A percentile compares a stretch with the other conserved stretches of the same genome.
Evolutionary conservation across 306 rosid species (phyloP).

Genomic region (Fagus sylvatica): DNA sequence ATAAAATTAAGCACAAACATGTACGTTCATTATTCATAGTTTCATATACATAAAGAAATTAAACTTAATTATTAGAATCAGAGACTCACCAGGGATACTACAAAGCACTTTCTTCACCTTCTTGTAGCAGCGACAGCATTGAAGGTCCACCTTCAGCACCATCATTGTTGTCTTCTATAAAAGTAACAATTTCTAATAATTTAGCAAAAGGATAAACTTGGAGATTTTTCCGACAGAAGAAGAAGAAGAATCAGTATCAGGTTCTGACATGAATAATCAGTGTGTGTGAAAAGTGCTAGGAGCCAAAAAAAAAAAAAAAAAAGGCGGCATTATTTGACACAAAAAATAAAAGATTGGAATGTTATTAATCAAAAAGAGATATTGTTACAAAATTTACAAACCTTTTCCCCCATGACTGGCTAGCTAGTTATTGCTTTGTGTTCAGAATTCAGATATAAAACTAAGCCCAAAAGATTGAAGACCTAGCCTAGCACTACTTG

Average conservation of each 20-base stretch:
- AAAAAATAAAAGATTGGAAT: no score
- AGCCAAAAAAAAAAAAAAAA: no score
- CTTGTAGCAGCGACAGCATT: constrained; percentile 63
- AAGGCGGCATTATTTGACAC: no score
- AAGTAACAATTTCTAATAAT: no score
- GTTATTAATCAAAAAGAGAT: no score
- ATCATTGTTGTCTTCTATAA: constrained; percentile 48
- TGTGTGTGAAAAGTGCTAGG: constrained; percentile 11
- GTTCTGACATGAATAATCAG: constrained; percentile 4
- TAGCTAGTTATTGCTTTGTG: constrained; percentile 28
- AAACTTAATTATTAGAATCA: background rate
- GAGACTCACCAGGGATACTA: constrained; percentile 74
- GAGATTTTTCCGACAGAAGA: background rate
- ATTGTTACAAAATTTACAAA: background rate
- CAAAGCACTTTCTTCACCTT: constrained; percentile 77
- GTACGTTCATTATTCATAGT: background rate
- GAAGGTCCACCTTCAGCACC: constrained; percentile 75
- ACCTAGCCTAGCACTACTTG: background rate
- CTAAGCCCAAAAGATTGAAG: constrained; percentile 17
- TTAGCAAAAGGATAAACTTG: background rate
- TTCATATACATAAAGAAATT: no score
- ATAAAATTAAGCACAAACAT: background rate
- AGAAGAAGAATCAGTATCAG: background rate
- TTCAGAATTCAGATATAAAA: constrained; percentile 14
- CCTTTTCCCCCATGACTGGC: constrained; percentile 54